These are phyloP conservation scores for Hippophae tibetana DNA, from an alignment of 306 rosid species.

Conservation along the genomic window DNA sequence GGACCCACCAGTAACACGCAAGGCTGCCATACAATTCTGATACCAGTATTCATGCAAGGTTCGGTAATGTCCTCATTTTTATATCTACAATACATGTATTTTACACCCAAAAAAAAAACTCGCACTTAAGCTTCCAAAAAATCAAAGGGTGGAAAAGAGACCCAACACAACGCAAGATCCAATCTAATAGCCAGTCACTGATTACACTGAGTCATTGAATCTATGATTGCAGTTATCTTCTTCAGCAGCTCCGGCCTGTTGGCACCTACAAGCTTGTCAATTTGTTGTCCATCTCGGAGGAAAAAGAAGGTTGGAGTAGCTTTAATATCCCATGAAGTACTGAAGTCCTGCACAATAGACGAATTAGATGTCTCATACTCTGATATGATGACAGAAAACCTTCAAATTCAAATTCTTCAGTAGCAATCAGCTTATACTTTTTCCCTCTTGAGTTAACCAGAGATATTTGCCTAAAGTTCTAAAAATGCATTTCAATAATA, in stretches of 20 bases:
- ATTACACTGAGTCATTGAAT: constrained; percentile 22
- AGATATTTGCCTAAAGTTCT: no score
- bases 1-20: no score
- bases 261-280: constrained; percentile 97
- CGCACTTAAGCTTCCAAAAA: constrained; percentile 15
- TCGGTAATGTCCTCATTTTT: no score
- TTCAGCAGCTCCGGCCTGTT: constrained; percentile 83
- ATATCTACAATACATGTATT: no score
- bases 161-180: constrained; percentile 9
- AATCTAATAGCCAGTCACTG: constrained; percentile 16
- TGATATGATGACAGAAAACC: neutral
- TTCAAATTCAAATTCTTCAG: neutral
- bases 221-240: constrained; percentile 50
- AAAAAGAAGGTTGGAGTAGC: constrained; percentile 98
- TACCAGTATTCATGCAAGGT: no score
- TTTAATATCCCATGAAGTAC: constrained; percentile 91
- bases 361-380: neutral
- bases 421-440: neutral
- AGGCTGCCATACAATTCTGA: no score
- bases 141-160: neutral
- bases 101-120: constrained; percentile 1
- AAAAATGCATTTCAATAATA: no score
- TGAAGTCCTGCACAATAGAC: constrained; percentile 63
- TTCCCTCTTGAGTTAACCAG: no score
- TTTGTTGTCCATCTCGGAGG: constrained; percentile 67